These are phyloP conservation scores for Fusarium nurragi DNA, from an alignment of 2,329 filamentous ascomycete species.

Conservation along the genomic window DNA sequence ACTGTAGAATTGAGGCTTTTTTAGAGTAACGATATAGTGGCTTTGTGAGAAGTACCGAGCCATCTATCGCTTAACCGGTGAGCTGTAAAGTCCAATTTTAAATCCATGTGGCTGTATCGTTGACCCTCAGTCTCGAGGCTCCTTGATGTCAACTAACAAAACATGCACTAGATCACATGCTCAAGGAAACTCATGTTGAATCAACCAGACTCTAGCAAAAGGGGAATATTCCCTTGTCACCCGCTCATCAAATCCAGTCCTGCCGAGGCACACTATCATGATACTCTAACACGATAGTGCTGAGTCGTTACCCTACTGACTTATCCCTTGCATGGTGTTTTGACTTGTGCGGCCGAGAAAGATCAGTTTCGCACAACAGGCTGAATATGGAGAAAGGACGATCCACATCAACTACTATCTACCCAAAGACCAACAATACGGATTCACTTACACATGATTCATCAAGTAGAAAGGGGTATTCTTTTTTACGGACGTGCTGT, in stretches of 20 bases:
- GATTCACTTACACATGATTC: too few species aligned
- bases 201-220: too few species aligned
- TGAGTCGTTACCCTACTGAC: background rate
- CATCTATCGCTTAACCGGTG: background rate
- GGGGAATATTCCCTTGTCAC: background rate
- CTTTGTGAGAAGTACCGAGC: background rate
- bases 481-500: background rate
- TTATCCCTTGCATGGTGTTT: constrained; percentile 18
- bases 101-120: too few species aligned
- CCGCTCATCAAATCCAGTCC: background rate
- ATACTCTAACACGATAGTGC: background rate
- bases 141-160: background rate
- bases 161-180: background rate
- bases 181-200: background rate
- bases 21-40: too few species aligned
- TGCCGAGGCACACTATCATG: background rate
- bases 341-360: background rate
- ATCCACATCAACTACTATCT: too few species aligned
- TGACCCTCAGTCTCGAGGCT: too few species aligned
- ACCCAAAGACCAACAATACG: too few species aligned
- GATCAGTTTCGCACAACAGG: too few species aligned
- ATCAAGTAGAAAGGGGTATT: background rate
- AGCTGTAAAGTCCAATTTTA: background rate
- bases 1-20: background rate
- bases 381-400: too few species aligned